Evolutionary conservation across 331 rosid species (phyloP), one percentile per base, ranked within the genome.

Genomic region (Spiraea crenata): DNA sequence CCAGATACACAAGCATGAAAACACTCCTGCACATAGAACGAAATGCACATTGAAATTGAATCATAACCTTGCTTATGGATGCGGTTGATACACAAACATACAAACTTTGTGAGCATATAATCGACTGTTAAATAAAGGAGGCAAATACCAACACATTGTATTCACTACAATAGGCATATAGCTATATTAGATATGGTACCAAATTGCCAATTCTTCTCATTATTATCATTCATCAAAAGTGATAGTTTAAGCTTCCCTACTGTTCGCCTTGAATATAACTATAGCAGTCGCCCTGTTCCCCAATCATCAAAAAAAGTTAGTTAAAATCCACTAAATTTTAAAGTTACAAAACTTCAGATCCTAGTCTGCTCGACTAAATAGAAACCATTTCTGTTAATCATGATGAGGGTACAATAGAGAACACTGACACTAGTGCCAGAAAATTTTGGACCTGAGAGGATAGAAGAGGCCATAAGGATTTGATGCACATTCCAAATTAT

Each of bases 1-100:
- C 99, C 99, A 57, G 97, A 93, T 57, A 83, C 87, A 67, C 99
- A 91, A 66, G 99, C 96, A 63, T 72, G 85, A 75, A 93, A 93
- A 67, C 99, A 93, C 72, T 85, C 85, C 99, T 91, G 92, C 35
- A 72, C 57, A 69, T n/a, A 74, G 40, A 73, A 82, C 64, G 55
- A 68, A 82, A 65, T 35, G 48, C 57, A 1, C 31, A 35, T 58
- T 42, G 35, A 54, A 49, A 61, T 15, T 9, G 67, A 9, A 66
- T 37, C 65, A 11, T 61, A 63, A 51, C 54, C 51, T 1, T 39
- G 38, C 40, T 25, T 8, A 55, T 8, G 71, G 9, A 66, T 51
- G 6, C 16, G 34, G 58, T 47, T 35, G 70, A 48, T 31, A 15
- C n/a, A 9, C 70, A 65, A 25, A 11, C 19, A 37, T 58, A 58